Evolutionary conservation across 2,329 filamentous ascomycete species (phyloP).

Genomic region (Penicillium occitanis): DNA sequence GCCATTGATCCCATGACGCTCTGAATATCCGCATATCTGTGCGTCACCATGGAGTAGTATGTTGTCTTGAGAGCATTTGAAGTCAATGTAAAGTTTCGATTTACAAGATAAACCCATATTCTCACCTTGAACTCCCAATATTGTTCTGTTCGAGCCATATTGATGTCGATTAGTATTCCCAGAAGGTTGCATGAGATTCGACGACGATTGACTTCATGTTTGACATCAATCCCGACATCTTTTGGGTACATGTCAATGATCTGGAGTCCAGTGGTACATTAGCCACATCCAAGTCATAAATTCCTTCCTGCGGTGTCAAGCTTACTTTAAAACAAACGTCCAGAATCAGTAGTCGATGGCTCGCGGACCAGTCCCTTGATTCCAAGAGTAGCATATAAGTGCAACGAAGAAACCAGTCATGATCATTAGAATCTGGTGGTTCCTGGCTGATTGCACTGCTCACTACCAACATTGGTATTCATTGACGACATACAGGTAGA

Average conservation of each 20-base stretch:
- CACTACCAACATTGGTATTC: neutral
- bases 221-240: slow-evolving; percentile 23
- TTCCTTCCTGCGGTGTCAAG: too few species aligned
- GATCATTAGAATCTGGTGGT: slow-evolving; percentile 7
- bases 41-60: neutral
- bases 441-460: neutral
- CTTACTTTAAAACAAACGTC: slow-evolving; percentile 2
- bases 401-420: slow-evolving; percentile 20
- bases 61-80: neutral
- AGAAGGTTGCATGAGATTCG: slow-evolving; percentile 72
- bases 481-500: neutral
- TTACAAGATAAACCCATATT: neutral
- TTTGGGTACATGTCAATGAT: slow-evolving; percentile 42
- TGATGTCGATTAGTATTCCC: slow-evolving; percentile 46
- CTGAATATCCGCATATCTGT: neutral
- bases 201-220: slow-evolving; percentile 57
- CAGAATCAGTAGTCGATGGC: slow-evolving; percentile 5
- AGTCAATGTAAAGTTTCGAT: neutral
- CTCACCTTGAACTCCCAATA: slow-evolving; percentile 41
- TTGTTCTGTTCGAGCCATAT: slow-evolving; percentile 51
- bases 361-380: neutral
- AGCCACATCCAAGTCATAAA: too few species aligned
- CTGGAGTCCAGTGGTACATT: slow-evolving; percentile 40
- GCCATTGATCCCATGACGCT: neutral
- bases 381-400: slow-evolving; percentile 12